Percentiles rank a stretch among this genome's conserved stretches.
These are phyloP conservation scores for Blastobotrys chiropterorum DNA, from an alignment of 805 yeast genomes.

Conservation along the genomic window DNA sequence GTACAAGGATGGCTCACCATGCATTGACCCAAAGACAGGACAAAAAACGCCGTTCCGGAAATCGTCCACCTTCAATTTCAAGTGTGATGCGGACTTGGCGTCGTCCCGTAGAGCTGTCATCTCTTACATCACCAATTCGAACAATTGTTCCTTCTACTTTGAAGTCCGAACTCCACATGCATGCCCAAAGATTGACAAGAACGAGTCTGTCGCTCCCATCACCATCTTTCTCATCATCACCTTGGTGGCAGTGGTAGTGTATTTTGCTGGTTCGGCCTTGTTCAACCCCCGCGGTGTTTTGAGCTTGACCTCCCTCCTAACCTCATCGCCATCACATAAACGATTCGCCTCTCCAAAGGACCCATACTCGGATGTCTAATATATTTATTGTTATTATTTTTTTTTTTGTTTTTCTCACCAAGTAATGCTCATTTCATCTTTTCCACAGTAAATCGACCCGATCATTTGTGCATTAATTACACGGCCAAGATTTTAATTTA, in stretches of 20 bases:
- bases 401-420: neutral
- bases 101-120: slow-evolving; percentile 53
- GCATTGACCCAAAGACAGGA: slow-evolving; percentile 39
- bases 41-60: slow-evolving; percentile 39
- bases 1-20: slow-evolving; percentile 56
- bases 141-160: slow-evolving; percentile 77
- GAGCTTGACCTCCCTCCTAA: neutral
- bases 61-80: slow-evolving; percentile 62
- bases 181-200: slow-evolving; percentile 70
- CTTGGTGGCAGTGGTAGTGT: slow-evolving; percentile 34
- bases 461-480: too few relatives aligned
- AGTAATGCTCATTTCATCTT: neutral
- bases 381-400: neutral
- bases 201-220: slow-evolving; percentile 43
- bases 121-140: slow-evolving; percentile 60
- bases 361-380: neutral
- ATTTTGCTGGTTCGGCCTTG: slow-evolving; percentile 21
- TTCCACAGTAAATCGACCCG: too few relatives aligned
- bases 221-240: slow-evolving; percentile 59
- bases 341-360: neutral
- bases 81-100: slow-evolving; percentile 68
- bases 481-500: too few relatives aligned
- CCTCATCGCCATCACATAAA: neutral
- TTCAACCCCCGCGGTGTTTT: neutral
- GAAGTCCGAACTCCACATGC: slow-evolving; percentile 83